Conservation (phyloP, 129 eudicot genomes). For the Centella asiatica region DNA sequence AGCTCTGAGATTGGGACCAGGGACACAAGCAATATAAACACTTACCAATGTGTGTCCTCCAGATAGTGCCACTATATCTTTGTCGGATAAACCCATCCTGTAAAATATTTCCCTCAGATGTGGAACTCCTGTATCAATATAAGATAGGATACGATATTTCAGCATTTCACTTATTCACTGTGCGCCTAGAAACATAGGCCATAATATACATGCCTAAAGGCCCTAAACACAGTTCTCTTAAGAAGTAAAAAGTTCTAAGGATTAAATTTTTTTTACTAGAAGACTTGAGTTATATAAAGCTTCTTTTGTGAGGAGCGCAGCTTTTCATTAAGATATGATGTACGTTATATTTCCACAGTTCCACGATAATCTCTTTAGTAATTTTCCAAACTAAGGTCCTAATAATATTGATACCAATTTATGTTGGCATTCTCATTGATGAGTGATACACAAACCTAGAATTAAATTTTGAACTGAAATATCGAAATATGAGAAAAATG, state of each 20-base stretch:
- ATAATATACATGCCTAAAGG: too few species aligned
- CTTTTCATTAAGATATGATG: background rate
- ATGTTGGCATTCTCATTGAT: background rate
- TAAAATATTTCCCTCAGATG: constrained; percentile 82
- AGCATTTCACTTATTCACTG: constrained; percentile 10
- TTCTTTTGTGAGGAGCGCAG: background rate
- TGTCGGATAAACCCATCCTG: constrained; percentile 92
- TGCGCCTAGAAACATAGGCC: background rate
- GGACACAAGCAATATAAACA: constrained; percentile 8
- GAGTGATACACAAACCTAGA: background rate
- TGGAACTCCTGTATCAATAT: constrained; percentile 47
- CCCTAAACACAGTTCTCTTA: too few species aligned
- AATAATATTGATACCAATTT: too few species aligned
- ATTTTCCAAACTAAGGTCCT: background rate
- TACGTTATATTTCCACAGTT: constrained; percentile 7
- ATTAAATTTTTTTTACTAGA: background rate
- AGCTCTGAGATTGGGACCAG: constrained; percentile 1
- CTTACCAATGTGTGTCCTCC: constrained; percentile 97
- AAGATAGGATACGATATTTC: constrained; percentile 11
- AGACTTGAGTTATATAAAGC: background rate
- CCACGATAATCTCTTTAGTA: background rate
- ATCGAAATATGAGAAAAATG: background rate
- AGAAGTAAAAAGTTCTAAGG: background rate
- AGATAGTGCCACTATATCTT: constrained; percentile 90
- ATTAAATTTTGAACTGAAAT: background rate